Base-by-base conservation (phyloP, 345 rosid genomes). In the Salix viminalis region DNA sequence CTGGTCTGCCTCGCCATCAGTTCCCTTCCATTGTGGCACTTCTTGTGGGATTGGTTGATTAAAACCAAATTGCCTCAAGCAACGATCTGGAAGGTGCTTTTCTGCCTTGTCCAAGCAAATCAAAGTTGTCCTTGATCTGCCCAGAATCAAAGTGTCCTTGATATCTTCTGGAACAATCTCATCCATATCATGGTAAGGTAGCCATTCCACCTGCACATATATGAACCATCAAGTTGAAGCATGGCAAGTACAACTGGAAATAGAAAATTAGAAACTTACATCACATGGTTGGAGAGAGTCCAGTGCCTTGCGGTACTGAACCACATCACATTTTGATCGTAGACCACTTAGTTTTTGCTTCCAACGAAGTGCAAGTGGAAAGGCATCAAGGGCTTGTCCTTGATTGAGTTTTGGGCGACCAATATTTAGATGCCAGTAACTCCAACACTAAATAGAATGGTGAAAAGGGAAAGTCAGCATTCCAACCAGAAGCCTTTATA, bases 21-120 rank as follows among this genome's bases (percentile, higher is more conserved):
- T 94, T 71, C 99, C 98, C 78, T 90, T 91, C 97, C 97, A 91
- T 71, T 80, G 92, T 39, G 76, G 84, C 74, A 95, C 97, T 70
- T 90, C 93, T 44, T 87, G 86, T 4, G 99, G 99, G 80, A 95
- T 89, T 11, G 86, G 82, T 85, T 95, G 99, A 76, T 82, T 78
- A 85, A 87, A 83, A 41, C 91, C 96, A 75, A 84, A 89, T 69
- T 95, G 99, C 84, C 97, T 90, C 41, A 91, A 81, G 78, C 97
- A 92, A 71, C 99, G 99, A 85, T 93, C 92, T 62, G 99, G 97
- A 8, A 91, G 91, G 85, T 95, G 99, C 78, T 94, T 92, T 87
- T 94, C 99, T n/a, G 97, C 95, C 91, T 94, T 94, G 85, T 92
- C 99, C 71, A 92, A 92, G 77, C 97, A 94, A 75, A 94, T 87